phyloP scores from a whole-genome alignment of 257 asterid species.

The Paraleonurus japonicus region DNA sequence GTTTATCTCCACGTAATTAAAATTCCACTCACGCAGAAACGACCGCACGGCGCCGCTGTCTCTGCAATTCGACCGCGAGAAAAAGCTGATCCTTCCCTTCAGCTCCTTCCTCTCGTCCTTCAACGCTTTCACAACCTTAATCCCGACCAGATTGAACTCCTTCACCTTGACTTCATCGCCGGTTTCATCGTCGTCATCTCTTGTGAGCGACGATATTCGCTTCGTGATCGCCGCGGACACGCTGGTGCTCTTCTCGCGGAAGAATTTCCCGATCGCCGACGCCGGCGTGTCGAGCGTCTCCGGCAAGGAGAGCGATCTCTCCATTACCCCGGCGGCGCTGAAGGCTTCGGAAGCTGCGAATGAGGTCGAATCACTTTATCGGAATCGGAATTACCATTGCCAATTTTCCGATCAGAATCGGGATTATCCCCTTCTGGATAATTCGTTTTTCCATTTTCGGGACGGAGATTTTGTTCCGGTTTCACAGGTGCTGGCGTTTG shows the following conservation, averaged over 20 bases:
- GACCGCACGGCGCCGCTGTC: slow-evolving; percentile 81
- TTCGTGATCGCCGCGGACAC: slow-evolving; percentile 71
- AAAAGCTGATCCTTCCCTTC: slow-evolving; percentile 70
- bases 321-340: slow-evolving; percentile 57
- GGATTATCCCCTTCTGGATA: neutral
- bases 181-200: slow-evolving; percentile 24
- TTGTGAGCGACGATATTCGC: slow-evolving; percentile 58
- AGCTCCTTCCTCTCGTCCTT: slow-evolving; percentile 36
- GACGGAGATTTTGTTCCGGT: neutral
- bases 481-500: slow-evolving; percentile 1
- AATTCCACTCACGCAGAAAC: slow-evolving; percentile 49
- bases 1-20: slow-evolving; percentile 75
- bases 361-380: slow-evolving; percentile 46
- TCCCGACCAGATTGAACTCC: slow-evolving; percentile 63
- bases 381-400: neutral
- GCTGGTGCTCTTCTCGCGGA: slow-evolving; percentile 74
- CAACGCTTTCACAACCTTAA: slow-evolving; percentile 56
- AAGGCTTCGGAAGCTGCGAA: slow-evolving; percentile 74
- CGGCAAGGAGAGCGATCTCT: slow-evolving; percentile 50
- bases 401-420: slow-evolving; percentile 14
- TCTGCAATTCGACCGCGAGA: slow-evolving; percentile 83
- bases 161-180: slow-evolving; percentile 34
- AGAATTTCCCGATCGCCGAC: slow-evolving; percentile 70
- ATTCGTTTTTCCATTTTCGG: slow-evolving; percentile 13
- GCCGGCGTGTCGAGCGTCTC: slow-evolving; percentile 56